A percentile compares a stretch with the other conserved stretches of the same genome.
These are phyloP conservation scores for Candida golubevii DNA, from an alignment of 805 yeast genomes.

Conservation along the genomic window DNA sequence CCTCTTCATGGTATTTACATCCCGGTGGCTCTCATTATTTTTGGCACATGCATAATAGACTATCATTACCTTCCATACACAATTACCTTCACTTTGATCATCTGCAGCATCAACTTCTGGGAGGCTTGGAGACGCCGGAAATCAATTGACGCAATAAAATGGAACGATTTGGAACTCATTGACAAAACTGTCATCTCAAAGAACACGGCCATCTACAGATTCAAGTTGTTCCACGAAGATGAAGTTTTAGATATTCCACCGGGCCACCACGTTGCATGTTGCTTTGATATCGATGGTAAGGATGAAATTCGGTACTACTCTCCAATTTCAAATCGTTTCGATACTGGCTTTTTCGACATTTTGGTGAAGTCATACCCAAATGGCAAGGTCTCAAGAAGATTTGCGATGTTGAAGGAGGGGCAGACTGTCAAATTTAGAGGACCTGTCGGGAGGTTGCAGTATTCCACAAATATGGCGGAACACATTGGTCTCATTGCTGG, in stretches of 20 bases:
- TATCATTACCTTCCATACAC: slow-evolving; percentile 46
- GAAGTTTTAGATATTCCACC: slow-evolving; percentile 65
- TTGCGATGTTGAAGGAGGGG: slow-evolving; percentile 63
- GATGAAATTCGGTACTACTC: slow-evolving; percentile 65
- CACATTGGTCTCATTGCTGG: slow-evolving; percentile 73
- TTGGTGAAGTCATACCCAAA: slow-evolving; percentile 71
- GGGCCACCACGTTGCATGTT: slow-evolving; percentile 71
- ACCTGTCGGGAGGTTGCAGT: slow-evolving; percentile 70
- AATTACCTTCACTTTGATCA: slow-evolving; percentile 29
- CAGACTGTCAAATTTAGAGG: slow-evolving; percentile 70
- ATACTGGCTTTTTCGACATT: slow-evolving; percentile 70
- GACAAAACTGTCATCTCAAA: slow-evolving; percentile 72
- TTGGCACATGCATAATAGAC: slow-evolving; percentile 56
- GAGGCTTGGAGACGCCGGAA: slow-evolving; percentile 40
- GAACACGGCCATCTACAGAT: slow-evolving; percentile 71
- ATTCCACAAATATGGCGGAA: slow-evolving; percentile 53
- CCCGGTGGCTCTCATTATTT: slow-evolving; percentile 56
- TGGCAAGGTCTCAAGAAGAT: slow-evolving; percentile 63
- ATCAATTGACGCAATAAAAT: slow-evolving; percentile 47
- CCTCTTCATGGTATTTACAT: slow-evolving; percentile 76
- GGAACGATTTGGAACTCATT: slow-evolving; percentile 63
- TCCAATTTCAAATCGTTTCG: slow-evolving; percentile 68
- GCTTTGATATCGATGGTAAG: slow-evolving; percentile 44
- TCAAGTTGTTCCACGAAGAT: slow-evolving; percentile 55
- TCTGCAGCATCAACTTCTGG: slow-evolving; percentile 33